Base-by-base conservation (phyloP, 495 filamentous ascomycete genomes). In the Oidiodendron maius region DNA sequence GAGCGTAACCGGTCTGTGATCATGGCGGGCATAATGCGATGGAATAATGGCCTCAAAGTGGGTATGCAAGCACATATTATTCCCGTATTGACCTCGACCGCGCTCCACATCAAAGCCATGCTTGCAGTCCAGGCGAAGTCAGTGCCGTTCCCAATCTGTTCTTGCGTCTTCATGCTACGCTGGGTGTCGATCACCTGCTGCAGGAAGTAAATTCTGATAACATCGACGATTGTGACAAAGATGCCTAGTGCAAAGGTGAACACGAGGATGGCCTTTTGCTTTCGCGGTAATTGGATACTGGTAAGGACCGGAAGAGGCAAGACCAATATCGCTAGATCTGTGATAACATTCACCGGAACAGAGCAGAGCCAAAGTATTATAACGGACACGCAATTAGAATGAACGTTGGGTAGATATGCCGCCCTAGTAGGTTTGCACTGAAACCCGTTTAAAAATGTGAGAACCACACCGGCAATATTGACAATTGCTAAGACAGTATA, bases 1-100 rank as follows among this genome's bases (percentile, higher is more conserved):
- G 28, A 34, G 25, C 48, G 30, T 3, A 45, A 49, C 4, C 4
- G 51, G 24, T 56, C 46, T 3, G 40, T 53, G 36, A 59, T 52
- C 68, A 93, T 72, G 36, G 78, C 72, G 3, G 91, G 91, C 18
- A 91, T 62, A 40, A 93, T 76, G 9, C 78, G 78, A 36, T 86
- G 78, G 46, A 89, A 80, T 15, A 96, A 71, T 12, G 91, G 91
- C 58, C 95, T 96, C 52, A 95, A 68, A 16, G 85, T 91, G 12
- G 90, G 91, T 22, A 95, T 83, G 56, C 89, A 95, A 40, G 81
- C 90, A 50, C 87, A 93, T 35, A 91, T 84, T 46, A 95, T 86
- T 6, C 89, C 89, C 6, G 89, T 72, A 56, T 95, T 90, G 63
- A 95, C 88, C 63, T 95, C 90, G 50, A 96, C 78, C 8, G 82